Conservation (phyloP, 768 basidiomycete genomes). For the Arthromyces matolae region DNA sequence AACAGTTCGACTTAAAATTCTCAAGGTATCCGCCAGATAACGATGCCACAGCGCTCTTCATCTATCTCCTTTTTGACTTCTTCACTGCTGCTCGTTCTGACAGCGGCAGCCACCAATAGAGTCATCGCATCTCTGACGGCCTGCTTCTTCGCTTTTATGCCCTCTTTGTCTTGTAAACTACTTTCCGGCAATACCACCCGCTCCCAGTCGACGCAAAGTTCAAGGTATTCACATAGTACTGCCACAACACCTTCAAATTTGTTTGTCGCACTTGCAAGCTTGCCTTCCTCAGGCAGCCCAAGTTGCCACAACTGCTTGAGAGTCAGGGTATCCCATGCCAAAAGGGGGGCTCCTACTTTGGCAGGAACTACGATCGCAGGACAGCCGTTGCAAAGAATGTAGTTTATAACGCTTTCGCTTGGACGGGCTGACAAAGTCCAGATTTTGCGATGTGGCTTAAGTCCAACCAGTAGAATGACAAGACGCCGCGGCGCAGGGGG, state of each 20-base stretch:
- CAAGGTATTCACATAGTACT: slow-evolving; percentile 55
- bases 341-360: slow-evolving; percentile 55
- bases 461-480: slow-evolving; percentile 50
- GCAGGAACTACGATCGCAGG: slow-evolving; percentile 58
- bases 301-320: slow-evolving; percentile 56
- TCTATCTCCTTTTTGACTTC: slow-evolving; percentile 56
- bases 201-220: slow-evolving; percentile 61
- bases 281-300: slow-evolving; percentile 33
- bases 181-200: slow-evolving; percentile 34
- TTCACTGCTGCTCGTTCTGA: slow-evolving; percentile 49
- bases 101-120: slow-evolving; percentile 51
- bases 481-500: slow-evolving; percentile 51
- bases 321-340: slow-evolving; percentile 62
- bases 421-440: slow-evolving; percentile 61
- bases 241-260: slow-evolving; percentile 51
- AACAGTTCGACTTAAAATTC: too few relatives aligned
- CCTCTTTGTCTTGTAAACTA: slow-evolving; percentile 3
- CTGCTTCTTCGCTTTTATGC: slow-evolving; percentile 31
- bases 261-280: slow-evolving; percentile 24
- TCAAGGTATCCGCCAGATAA: slow-evolving; percentile 62
- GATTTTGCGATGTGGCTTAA: slow-evolving; percentile 57
- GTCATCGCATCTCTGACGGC: slow-evolving; percentile 45
- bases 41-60: slow-evolving; percentile 55
- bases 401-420: slow-evolving; percentile 59
- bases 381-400: slow-evolving; percentile 58